Evolutionary conservation across 176 grass and related monocot genomes (phyloP).

Genomic region (Chrysopogon serrulatus): DNA sequence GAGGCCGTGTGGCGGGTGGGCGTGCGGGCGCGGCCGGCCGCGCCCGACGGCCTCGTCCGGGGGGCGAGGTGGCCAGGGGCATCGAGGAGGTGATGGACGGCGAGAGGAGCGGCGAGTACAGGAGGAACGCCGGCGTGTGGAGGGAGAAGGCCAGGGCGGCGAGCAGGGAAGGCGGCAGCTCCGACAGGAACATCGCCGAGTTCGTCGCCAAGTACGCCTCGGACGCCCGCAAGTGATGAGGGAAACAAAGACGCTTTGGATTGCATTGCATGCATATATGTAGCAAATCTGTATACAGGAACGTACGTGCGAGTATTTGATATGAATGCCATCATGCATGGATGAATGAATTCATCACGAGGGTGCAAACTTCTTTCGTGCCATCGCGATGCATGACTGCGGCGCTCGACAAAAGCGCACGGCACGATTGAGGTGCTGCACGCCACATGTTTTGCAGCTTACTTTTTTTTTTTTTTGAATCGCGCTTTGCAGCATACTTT

Average conservation of each 20-base stretch:
- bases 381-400: no score
- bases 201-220: slow-evolving; percentile 49
- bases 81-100: slow-evolving; percentile 39
- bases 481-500: no score
- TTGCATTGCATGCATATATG: not conserved
- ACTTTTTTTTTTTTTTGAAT: no score
- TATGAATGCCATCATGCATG: no score
- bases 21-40: slow-evolving; percentile 27
- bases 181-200: slow-evolving; percentile 56
- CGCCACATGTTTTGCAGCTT: no score
- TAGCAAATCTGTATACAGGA: not conserved
- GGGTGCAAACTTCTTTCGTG: no score
- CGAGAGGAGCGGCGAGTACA: slow-evolving; percentile 39
- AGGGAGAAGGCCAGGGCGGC: slow-evolving; percentile 36
- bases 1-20: slow-evolving; percentile 64
- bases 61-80: slow-evolving; percentile 31
- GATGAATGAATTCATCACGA: no score
- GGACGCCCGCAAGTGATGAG: not conserved
- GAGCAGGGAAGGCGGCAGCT: slow-evolving; percentile 52
- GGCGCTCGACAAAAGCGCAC: no score
- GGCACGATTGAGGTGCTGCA: no score
- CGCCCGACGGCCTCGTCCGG: slow-evolving; percentile 19
- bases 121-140: slow-evolving; percentile 44
- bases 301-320: no score
- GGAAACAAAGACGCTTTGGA: not conserved